phyloP scores from a whole-genome alignment of 2,329 filamentous ascomycete genomes.

The Penicillium fuscoglaucum region DNA sequence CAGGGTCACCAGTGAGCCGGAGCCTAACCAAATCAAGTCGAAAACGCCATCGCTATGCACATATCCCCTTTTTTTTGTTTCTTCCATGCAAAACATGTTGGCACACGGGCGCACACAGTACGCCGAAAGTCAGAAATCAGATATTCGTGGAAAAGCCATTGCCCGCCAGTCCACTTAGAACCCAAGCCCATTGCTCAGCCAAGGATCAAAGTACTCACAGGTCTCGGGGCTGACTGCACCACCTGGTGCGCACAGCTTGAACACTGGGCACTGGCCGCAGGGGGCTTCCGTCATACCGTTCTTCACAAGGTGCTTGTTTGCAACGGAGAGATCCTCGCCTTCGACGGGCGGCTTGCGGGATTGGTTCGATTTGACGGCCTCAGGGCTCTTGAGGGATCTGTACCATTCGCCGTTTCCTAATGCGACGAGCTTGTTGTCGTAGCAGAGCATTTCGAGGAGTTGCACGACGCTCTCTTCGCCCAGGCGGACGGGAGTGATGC shows the following conservation, averaged over 20 bases:
- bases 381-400: conserved; percentile 45
- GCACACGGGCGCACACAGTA: conserved; percentile 15
- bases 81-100: conserved; percentile 25
- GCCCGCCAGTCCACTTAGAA: conserved; percentile 28
- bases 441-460: conserved; percentile 83
- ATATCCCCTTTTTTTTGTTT: conserved; percentile 23
- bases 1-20: neutral
- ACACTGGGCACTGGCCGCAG: conserved; percentile 89
- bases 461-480: conserved; percentile 75
- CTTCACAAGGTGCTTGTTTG: conserved; percentile 45
- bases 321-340: conserved; percentile 35
- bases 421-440: conserved; percentile 77
- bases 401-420: conserved; percentile 54
- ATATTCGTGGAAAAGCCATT: neutral
- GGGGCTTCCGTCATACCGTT: conserved; percentile 87
- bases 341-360: conserved; percentile 33
- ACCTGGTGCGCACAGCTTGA: conserved; percentile 86
- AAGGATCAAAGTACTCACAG: conserved; percentile 87
- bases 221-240: conserved; percentile 86
- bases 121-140: conserved; percentile 8
- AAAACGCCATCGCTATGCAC: conserved; percentile 45
- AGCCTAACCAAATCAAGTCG: conserved; percentile 15
- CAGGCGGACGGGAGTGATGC: conserved; percentile 70
- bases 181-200: conserved; percentile 59
- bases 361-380: conserved; percentile 37